Evolutionary conservation across 1,284 basidiomycete genomes (phyloP), one percentile per base, ranked within the genome.

Genomic region (Apiotrichum mycotoxinovorans): DNA sequence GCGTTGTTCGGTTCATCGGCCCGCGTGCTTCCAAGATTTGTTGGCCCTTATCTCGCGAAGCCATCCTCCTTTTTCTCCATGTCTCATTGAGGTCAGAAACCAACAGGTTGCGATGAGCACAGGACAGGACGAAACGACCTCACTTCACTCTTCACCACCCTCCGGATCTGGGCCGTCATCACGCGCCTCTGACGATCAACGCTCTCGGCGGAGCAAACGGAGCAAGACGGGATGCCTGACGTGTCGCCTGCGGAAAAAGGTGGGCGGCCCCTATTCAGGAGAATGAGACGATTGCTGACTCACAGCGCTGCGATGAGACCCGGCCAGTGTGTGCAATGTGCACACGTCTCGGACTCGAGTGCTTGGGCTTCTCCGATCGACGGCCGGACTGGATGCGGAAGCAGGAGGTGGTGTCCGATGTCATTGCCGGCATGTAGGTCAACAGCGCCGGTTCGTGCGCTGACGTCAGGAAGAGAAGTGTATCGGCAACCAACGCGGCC

Each of bases 231-330:
- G 65, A 10, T 66, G 65, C 44, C 45, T 66, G n/a, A 66, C 65
- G 4, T 66, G 65, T 26, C 49, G 65, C 3, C 38, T 66, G 22
- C 40, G 65, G 10, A 66, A 66, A 43, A 66, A 65, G 55, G 64
- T 65, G n/a, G 4, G 61, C 42, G 0, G n/a, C n/a, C n/a, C n/a
- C n/a, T n/a, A n/a, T n/a, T 15, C 5, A 23, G 5, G 10, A 0
- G 7, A 17, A 37, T 17, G 20, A n/a, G 1, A n/a, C 45, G 23
- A 25, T 34, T 14, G 22, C 11, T 34, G 7, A 20, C 47, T 33
- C 20, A 42, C 70, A 91, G 88, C 89, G 89, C 82, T 90, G 88
- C 74, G 88, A 91, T 72, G 88, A 90, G 71, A 65, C 82, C 79
- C 48, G 84, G 84, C 64, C 69, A 70, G 79, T 80, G 15, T 91